A percentile compares a stretch with the other conserved stretches of the same genome.
phyloP scores from a whole-genome alignment of 768 basidiomycete genomes.

The Filobasidium wieringae region DNA sequence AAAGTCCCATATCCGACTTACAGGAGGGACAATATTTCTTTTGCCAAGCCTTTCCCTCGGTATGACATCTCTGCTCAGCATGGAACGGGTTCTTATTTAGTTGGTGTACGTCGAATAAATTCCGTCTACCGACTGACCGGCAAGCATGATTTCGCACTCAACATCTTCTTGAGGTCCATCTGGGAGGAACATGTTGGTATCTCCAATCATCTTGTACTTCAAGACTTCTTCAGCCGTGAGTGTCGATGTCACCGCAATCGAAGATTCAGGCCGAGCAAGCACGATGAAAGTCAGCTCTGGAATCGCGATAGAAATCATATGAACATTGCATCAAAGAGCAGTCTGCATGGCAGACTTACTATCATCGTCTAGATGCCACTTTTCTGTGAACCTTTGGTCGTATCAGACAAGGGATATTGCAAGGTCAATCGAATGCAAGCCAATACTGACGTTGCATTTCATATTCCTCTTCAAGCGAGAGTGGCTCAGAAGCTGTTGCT shows the following conservation, averaged over 20 bases:
- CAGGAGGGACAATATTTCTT: constrained; percentile 18
- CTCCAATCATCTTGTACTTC: constrained; percentile 64
- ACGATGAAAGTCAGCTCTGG: constrained; percentile 82
- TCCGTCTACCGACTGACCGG: too few species aligned
- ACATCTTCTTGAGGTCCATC: constrained; percentile 52
- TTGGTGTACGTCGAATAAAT: too few species aligned
- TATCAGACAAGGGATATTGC: neutral
- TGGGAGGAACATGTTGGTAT: constrained; percentile 81
- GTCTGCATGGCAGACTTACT: constrained; percentile 43
- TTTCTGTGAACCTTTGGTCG: constrained; percentile 50
- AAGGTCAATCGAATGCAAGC: neutral
- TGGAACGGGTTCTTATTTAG: neutral
- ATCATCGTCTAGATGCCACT: constrained; percentile 77
- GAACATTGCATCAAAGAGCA: neutral
- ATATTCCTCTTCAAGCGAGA: constrained; percentile 67
- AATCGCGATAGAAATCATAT: neutral
- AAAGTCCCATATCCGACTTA: too few species aligned
- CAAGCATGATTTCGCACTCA: constrained; percentile 88
- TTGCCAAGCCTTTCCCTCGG: constrained; percentile 50
- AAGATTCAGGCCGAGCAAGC: constrained; percentile 44
- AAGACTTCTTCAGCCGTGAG: constrained; percentile 32
- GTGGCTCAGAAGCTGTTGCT: constrained; percentile 72
- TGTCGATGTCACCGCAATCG: constrained; percentile 14
- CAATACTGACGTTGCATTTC: constrained; percentile 69
- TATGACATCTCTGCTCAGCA: constrained; percentile 53